Evolutionary conservation across 805 yeast species (phyloP).

Genomic region (Candida ortonii): DNA sequence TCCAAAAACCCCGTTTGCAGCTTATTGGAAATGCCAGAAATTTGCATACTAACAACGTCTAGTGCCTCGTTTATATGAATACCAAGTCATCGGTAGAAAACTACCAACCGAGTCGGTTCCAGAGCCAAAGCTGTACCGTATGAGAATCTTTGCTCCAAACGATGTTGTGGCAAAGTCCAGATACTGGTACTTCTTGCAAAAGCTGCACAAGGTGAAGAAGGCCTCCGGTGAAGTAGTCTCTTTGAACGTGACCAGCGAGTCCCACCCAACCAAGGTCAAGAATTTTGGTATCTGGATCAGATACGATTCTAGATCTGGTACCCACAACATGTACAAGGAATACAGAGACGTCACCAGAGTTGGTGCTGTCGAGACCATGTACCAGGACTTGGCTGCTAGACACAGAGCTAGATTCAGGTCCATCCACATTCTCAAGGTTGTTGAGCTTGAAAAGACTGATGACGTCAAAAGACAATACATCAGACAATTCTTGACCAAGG

Average conservation of each 20-base stretch:
- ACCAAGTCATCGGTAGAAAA: slow-evolving; percentile 99
- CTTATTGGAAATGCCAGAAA: no score
- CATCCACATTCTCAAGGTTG: slow-evolving; percentile 98
- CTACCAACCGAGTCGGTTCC: slow-evolving; percentile 98
- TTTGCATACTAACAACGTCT: slow-evolving; percentile 14
- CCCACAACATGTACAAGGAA: slow-evolving; percentile 99
- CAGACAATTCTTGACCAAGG: slow-evolving; percentile 93
- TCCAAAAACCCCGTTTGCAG: no score
- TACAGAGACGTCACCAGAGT: slow-evolving; percentile 99
- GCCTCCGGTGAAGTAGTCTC: slow-evolving; percentile 99
- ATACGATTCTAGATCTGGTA: slow-evolving; percentile 99
- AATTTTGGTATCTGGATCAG: slow-evolving; percentile 99
- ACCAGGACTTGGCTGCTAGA: slow-evolving; percentile 99
- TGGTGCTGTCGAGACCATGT: slow-evolving; percentile 96
- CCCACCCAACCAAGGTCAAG: slow-evolving; percentile 98
- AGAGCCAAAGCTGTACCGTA: slow-evolving; percentile 99
- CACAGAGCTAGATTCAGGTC: slow-evolving; percentile 99
- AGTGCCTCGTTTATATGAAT: slow-evolving; percentile 98
- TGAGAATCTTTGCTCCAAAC: slow-evolving; percentile 99
- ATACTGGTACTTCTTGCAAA: slow-evolving; percentile 99
- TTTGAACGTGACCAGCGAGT: slow-evolving; percentile 85
- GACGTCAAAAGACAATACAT: slow-evolving; percentile 99
- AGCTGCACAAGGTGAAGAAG: slow-evolving; percentile 98
- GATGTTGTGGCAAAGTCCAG: slow-evolving; percentile 99
- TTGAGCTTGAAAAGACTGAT: slow-evolving; percentile 94